Evolutionary conservation across 192 early-diverging fungal genomes (phyloP).

Genomic region (Backusella sp.): DNA sequence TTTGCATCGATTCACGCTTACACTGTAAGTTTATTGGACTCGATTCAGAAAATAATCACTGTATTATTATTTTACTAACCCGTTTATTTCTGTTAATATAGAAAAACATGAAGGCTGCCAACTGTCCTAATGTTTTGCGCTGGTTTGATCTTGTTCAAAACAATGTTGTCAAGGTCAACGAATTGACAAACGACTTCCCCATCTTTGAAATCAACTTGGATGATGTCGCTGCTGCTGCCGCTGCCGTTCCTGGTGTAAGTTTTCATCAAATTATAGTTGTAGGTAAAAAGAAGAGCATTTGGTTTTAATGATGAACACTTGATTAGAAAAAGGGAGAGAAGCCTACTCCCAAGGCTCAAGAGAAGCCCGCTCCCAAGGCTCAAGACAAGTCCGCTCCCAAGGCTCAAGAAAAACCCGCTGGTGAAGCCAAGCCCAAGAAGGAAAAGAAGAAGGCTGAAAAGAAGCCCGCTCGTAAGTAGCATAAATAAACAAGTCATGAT

Average conservation of each 20-base stretch:
- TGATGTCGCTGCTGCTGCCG: constrained; percentile 39
- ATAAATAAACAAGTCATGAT: neutral
- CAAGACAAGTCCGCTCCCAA: constrained; percentile 18
- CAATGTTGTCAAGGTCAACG: constrained; percentile 44
- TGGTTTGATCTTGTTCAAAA: constrained; percentile 85
- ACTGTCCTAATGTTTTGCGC: constrained; percentile 59
- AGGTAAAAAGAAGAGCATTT: neutral
- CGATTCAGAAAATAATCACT: no score
- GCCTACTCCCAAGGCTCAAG: constrained; percentile 13
- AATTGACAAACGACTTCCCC: constrained; percentile 42
- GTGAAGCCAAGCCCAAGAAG: constrained; percentile 48
- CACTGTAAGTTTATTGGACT: constrained; percentile 30
- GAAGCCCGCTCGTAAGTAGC: constrained; percentile 45
- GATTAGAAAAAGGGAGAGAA: constrained; percentile 12
- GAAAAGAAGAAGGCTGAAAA: constrained; percentile 63
- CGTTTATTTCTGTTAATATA: neutral
- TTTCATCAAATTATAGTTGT: neutral
- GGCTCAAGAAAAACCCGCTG: constrained; percentile 28
- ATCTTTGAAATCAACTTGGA: constrained; percentile 42
- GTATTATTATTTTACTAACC: neutral
- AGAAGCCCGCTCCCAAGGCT: constrained; percentile 24
- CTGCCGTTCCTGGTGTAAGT: constrained; percentile 20
- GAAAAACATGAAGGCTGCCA: constrained; percentile 34
- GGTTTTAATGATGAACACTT: neutral
- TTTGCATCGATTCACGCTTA: constrained; percentile 66